Evolutionary conservation across 371 early-diverging fungal species (phyloP).

Genomic region (Mortierella sp.): DNA sequence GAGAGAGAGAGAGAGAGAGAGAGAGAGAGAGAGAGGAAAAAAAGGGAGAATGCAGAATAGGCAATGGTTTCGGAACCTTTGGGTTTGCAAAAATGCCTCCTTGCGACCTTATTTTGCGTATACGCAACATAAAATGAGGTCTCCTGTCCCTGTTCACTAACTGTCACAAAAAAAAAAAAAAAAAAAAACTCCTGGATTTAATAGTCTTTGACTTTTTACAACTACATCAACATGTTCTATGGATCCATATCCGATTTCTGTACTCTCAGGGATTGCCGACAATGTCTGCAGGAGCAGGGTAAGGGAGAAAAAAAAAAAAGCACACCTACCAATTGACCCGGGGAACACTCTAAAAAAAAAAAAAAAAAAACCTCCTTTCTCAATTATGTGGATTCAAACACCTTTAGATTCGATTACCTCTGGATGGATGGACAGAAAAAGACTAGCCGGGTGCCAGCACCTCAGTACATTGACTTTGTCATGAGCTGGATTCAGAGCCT

Average conservation of each 20-base stretch:
- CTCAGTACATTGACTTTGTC: conserved; percentile 94
- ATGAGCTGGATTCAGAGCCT: conserved; percentile 61
- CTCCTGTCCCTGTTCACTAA: too few species aligned
- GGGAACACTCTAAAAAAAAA: not conserved
- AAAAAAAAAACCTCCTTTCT: not conserved
- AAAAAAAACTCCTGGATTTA: too few species aligned
- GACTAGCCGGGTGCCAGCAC: conserved; percentile 87
- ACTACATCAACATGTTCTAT: conserved; percentile 92
- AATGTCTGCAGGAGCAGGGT: conserved; percentile 91
- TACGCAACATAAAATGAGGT: too few species aligned
- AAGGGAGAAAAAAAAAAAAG: conserved; percentile 38
- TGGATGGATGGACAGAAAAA: conserved; percentile 92
- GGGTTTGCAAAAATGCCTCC: too few species aligned
- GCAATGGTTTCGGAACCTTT: too few species aligned
- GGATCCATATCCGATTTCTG: conserved; percentile 93
- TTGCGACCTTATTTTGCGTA: too few species aligned
- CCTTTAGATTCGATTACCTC: conserved; percentile 51
- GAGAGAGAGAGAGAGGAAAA: not conserved
- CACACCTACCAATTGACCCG: too few species aligned
- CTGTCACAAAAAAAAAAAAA: too few species aligned
- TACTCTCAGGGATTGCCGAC: conserved; percentile 79
- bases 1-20: not conserved
- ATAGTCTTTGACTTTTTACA: conserved; percentile 94
- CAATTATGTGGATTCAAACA: not conserved
- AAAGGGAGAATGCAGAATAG: not conserved